phyloP scores from a whole-genome alignment of 306 rosid genomes.

The Cicer arietinum region DNA sequence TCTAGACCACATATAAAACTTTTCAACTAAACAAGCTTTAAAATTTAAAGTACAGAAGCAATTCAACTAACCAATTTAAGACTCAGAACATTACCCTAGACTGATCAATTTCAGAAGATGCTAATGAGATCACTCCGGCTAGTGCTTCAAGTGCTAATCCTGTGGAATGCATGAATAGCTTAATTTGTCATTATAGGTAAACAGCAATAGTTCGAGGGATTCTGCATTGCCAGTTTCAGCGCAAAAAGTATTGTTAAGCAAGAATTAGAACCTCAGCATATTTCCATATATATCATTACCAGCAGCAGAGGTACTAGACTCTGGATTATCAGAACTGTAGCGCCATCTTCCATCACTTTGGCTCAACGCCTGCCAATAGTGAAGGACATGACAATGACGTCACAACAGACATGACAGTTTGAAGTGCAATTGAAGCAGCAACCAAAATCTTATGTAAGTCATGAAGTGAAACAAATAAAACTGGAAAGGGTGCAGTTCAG shows the following conservation, averaged over 20 bases:
- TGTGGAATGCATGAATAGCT: slow-evolving; percentile 41
- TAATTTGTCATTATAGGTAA: slow-evolving; percentile 39
- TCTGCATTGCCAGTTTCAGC: slow-evolving; percentile 12
- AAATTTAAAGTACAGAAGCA: slow-evolving; percentile 15
- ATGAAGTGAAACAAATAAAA: background rate
- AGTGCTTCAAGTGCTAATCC: slow-evolving; percentile 95
- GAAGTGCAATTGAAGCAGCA: background rate
- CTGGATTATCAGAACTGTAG: slow-evolving; percentile 84
- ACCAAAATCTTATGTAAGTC: background rate
- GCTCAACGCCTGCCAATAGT: slow-evolving; percentile 79
- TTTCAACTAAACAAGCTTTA: slow-evolving; percentile 4
- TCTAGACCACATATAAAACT: slow-evolving; percentile 15
- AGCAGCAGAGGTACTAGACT: slow-evolving; percentile 94
- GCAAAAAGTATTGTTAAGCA: background rate
- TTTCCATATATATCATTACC: slow-evolving; percentile 61
- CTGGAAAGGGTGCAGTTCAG: slow-evolving; percentile 21
- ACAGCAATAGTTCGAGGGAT: slow-evolving; percentile 9
- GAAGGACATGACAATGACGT: slow-evolving; percentile 36
- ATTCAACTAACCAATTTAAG: slow-evolving; percentile 20
- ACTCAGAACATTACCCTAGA: slow-evolving; percentile 62
- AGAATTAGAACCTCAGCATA: slow-evolving; percentile 24
- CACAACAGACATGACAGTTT: slow-evolving; percentile 30
- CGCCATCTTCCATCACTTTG: slow-evolving; percentile 99
- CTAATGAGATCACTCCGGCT: slow-evolving; percentile 81
- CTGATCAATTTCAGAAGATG: slow-evolving; percentile 85